These are phyloP conservation scores for Psophocarpus tetragonolobus DNA, from an alignment of 306 rosid species.

Conservation along the genomic window DNA sequence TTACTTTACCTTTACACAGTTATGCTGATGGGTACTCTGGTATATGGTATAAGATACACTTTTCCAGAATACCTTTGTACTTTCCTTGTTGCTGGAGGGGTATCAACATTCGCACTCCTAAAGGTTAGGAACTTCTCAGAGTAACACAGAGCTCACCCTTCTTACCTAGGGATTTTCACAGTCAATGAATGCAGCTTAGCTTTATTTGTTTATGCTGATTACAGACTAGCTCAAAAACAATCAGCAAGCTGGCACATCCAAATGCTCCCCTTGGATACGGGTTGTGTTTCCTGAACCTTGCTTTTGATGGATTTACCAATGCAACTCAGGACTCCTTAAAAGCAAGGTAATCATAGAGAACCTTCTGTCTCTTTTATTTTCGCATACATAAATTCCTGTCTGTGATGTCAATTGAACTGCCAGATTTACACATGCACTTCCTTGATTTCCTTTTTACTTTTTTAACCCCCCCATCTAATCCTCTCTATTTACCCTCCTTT, in stretches of 20 bases:
- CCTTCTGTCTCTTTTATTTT: background rate
- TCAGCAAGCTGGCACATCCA: conserved; percentile 89
- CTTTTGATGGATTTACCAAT: conserved; percentile 98
- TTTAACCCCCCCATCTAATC: background rate
- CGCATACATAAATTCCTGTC: background rate
- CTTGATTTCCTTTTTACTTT: background rate
- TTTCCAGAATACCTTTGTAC: conserved; percentile 82
- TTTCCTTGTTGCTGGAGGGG: conserved; percentile 98
- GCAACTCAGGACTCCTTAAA: conserved; percentile 98
- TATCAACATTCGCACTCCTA: conserved; percentile 84
- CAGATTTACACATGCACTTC: background rate
- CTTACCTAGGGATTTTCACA: background rate
- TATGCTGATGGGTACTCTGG: conserved; percentile 94
- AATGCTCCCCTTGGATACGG: conserved; percentile 98
- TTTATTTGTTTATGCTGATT: conserved; percentile 33
- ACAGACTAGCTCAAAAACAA: conserved; percentile 95
- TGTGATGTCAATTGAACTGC: conserved; percentile 9
- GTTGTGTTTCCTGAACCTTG: conserved; percentile 89
- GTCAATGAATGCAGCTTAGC: conserved; percentile 22
- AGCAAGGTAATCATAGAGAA: conserved; percentile 53
- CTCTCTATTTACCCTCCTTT: background rate
- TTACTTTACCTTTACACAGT: conserved; percentile 58
- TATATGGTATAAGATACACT: conserved; percentile 77
- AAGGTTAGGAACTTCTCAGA: conserved; percentile 56
- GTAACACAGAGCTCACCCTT: background rate